These are phyloP conservation scores for Climacium dendroides DNA, from an alignment of 225 moss, liverwort and hornwort genomes.

Conservation along the genomic window DNA sequence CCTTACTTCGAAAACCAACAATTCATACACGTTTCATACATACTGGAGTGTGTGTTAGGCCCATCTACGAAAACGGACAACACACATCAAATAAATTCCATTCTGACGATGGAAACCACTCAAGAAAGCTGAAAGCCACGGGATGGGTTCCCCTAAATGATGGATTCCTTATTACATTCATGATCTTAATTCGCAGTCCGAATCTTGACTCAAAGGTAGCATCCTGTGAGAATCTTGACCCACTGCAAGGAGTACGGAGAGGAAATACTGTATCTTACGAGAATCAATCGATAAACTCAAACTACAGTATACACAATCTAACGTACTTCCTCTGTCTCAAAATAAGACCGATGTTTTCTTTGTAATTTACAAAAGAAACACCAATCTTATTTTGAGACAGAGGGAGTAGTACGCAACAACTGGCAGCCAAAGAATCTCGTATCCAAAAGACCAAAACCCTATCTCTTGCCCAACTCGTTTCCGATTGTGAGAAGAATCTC, in stretches of 20 bases:
- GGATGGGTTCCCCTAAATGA: background rate
- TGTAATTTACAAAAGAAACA: too few species aligned
- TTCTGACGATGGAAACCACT: background rate
- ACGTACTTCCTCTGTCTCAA: too few species aligned
- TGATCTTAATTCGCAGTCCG: background rate
- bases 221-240: background rate
- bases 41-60: too few species aligned
- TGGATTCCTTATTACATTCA: background rate
- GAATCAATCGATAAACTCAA: background rate
- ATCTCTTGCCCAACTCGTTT: background rate
- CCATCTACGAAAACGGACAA: background rate
- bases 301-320: background rate
- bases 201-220: background rate
- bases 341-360: too few species aligned
- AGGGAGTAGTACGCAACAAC: background rate
- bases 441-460: background rate
- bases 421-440: background rate
- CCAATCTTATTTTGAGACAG: too few species aligned
- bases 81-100: background rate
- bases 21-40: background rate
- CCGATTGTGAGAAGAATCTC: background rate
- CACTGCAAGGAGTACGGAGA: background rate
- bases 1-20: background rate
- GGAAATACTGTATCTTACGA: background rate
- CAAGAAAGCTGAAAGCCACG: background rate